phyloP scores from a whole-genome alignment of 1,284 basidiomycete species.

The Cutaneotrichosporon cyanovorans region DNA sequence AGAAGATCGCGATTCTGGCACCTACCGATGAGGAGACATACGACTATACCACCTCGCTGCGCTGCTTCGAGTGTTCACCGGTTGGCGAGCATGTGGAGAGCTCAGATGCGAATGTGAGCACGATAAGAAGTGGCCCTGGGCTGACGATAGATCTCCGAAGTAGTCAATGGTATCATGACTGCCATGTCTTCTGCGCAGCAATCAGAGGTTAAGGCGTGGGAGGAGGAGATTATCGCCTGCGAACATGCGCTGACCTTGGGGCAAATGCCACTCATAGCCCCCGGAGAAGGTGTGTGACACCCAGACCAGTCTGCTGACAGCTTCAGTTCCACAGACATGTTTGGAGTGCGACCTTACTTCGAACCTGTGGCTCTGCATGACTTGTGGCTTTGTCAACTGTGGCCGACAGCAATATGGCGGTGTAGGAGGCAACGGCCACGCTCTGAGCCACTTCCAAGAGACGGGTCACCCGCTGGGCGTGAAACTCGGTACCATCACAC shows the following conservation, averaged over 20 bases:
- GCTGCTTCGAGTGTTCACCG: conserved; percentile 63
- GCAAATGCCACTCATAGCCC: conserved; percentile 50
- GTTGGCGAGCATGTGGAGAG: conserved; percentile 53
- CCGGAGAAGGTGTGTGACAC: conserved; percentile 27
- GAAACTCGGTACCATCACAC: conserved; percentile 93
- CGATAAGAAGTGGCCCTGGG: background rate
- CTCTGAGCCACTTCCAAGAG: conserved; percentile 68
- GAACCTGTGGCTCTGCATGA: conserved; percentile 92
- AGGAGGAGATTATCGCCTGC: conserved; percentile 84
- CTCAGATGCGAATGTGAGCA: conserved; percentile 45
- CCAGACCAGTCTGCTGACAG: conserved; percentile 20
- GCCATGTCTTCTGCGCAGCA: conserved; percentile 82
- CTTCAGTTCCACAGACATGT: conserved; percentile 65
- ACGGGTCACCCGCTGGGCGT: conserved; percentile 78
- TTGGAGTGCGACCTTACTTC: conserved; percentile 68
- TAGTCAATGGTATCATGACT: conserved; percentile 67
- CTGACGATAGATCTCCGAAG: conserved; percentile 49
- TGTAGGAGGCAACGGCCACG: conserved; percentile 81
- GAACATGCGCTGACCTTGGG: conserved; percentile 75
- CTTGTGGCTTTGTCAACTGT: conserved; percentile 90
- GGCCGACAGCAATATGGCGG: conserved; percentile 84
- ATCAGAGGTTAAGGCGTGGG: conserved; percentile 95
- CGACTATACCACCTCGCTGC: conserved; percentile 59
- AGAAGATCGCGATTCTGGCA: conserved; percentile 78
- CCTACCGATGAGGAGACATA: conserved; percentile 85